A percentile compares a stretch with the other conserved stretches of the same genome.
Evolutionary conservation across 2,329 filamentous ascomycete species (phyloP).

Genomic region (Juglanconis juglandina): DNA sequence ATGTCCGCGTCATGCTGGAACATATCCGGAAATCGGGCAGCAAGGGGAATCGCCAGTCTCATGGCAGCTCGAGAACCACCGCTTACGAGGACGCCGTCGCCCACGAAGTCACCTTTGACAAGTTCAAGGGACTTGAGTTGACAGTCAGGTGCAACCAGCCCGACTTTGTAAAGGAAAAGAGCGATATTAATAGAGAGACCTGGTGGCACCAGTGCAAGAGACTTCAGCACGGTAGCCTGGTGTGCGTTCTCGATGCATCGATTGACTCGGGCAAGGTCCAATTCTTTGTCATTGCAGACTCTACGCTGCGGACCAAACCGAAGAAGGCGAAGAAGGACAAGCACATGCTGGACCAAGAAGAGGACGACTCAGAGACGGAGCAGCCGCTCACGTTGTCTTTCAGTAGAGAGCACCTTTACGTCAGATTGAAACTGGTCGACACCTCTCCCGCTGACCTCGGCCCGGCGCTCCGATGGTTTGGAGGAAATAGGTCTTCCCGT

Average conservation of each 20-base stretch:
- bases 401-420: slow-evolving; percentile 27
- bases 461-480: slow-evolving; percentile 30
- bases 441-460: slow-evolving; percentile 20
- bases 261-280: slow-evolving; percentile 29
- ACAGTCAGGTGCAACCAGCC: slow-evolving; percentile 45
- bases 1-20: slow-evolving; percentile 39
- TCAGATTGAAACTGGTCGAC: slow-evolving; percentile 30
- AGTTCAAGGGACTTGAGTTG: slow-evolving; percentile 40
- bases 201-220: slow-evolving; percentile 51
- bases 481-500: slow-evolving; percentile 9
- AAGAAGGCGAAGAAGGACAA: not conserved
- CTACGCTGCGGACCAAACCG: slow-evolving; percentile 18
- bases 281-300: slow-evolving; percentile 40
- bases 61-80: slow-evolving; percentile 31
- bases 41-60: slow-evolving; percentile 13
- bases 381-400: slow-evolving; percentile 29
- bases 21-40: slow-evolving; percentile 22
- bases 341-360: not conserved
- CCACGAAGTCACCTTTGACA: slow-evolving; percentile 32
- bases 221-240: slow-evolving; percentile 46
- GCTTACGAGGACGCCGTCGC: slow-evolving; percentile 34
- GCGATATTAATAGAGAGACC: slow-evolving; percentile 31
- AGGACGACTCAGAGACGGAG: not conserved
- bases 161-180: slow-evolving; percentile 21
- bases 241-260: slow-evolving; percentile 43